Evolutionary conservation across 768 basidiomycete genomes (phyloP), one percentile per base, ranked within the genome.

Genomic region (Roridomyces roridus): DNA sequence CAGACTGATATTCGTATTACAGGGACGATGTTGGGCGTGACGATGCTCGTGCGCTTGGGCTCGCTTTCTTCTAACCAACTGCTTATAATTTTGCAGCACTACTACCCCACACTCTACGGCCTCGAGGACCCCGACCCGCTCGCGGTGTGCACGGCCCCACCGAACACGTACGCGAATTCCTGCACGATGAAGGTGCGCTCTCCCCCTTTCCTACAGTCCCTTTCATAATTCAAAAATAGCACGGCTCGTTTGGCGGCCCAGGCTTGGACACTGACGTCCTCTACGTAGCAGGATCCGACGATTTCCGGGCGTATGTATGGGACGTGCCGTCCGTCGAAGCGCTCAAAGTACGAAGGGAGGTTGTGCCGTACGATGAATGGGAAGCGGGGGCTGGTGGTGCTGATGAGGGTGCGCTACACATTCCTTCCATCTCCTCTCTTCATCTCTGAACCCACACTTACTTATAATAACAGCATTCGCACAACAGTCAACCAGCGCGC

Each of bases 231-330:
- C 29, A 15, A 10, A 34, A 10, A 45, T 54, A 92, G 89, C 88
- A 92, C 57, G 91, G 90, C 4, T 82, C 85, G 6, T 93, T 94
- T 60, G 89, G 92, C 34, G 83, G 85, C 3, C 79, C 80, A 2
- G 81, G 80, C 5, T 64, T 80, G 25, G 75, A 80, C 43, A 71
- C 63, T 21, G 88, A 89, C 51, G 69, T 77, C 26, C 83, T 87
- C 63, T 94, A 87, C 65, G 80, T 80, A 31, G 82, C 83, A n/a
- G 92, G 92, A 15, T 92, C 90, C 11, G 92, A 94, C 67, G 90
- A 94, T 69, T 94, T 93, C 67, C 78, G 85, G 34, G 84, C 80
- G 18, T 94, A 94, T 61, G 68, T 92, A 21, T 94, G 92, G 92
- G 84, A 81, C 61, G 75, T 94, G 31, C 92, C 92, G 4, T 65